phyloP scores from a whole-genome alignment of 805 yeast species.

The Candida parachauliodes region DNA sequence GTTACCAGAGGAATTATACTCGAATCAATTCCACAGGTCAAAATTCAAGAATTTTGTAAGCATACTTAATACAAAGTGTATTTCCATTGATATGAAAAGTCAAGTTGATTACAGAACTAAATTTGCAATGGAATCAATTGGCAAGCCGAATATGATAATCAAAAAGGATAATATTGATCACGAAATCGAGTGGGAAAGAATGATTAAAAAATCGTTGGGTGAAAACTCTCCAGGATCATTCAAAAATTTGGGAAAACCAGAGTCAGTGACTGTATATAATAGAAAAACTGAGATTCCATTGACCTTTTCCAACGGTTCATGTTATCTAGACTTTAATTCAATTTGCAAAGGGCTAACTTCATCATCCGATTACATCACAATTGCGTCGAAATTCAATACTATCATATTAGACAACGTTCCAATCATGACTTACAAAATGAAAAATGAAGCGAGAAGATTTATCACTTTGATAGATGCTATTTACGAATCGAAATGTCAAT shows the following conservation, averaged over 20 bases:
- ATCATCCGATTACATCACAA: constrained; percentile 66
- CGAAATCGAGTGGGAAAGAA: constrained; percentile 29
- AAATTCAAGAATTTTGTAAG: constrained; percentile 56
- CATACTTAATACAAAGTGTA: constrained; percentile 56
- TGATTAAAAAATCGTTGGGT: constrained; percentile 24
- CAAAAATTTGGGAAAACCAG: constrained; percentile 15
- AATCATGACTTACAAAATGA: constrained; percentile 73
- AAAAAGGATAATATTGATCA: constrained; percentile 18
- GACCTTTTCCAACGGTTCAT: constrained; percentile 36
- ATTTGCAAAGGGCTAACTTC: constrained; percentile 57
- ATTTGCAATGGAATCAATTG: constrained; percentile 18
- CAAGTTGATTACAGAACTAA: constrained; percentile 49
- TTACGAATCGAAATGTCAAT: constrained; percentile 70
- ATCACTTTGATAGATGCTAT: constrained; percentile 95
- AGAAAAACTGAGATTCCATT: constrained; percentile 47
- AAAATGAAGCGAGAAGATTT: constrained; percentile 86
- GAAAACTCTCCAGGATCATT: constrained; percentile 6
- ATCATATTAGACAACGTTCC: constrained; percentile 63
- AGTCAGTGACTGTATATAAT: constrained; percentile 51
- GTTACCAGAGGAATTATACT: constrained; percentile 67
- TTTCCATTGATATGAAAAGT: constrained; percentile 59
- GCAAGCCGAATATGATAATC: constrained; percentile 30
- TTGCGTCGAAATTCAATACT: constrained; percentile 57
- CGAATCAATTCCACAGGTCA: constrained; percentile 57
- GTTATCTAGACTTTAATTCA: constrained; percentile 48